Conservation (phyloP, 2,329 filamentous ascomycete species). For the Aspergillus transmontanensis region DNA sequence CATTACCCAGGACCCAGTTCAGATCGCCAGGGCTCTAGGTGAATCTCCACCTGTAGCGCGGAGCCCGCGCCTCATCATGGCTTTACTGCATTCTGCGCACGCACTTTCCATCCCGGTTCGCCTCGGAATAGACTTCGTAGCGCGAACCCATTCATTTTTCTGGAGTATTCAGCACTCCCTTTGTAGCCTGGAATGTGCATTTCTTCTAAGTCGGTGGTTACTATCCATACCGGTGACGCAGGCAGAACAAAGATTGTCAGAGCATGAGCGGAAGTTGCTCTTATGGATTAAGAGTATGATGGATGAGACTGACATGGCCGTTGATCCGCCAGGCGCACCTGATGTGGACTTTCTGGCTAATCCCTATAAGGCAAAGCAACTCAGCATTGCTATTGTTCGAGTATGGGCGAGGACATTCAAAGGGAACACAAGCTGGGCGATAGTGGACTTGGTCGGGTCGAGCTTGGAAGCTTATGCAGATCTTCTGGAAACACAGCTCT, state of each 20-base stretch:
- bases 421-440: conserved; percentile 53
- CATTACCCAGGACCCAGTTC: conserved; percentile 49
- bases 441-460: conserved; percentile 49
- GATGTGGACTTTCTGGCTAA: conserved; percentile 48
- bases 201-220: conserved; percentile 50
- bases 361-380: conserved; percentile 45
- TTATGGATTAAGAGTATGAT: conserved; percentile 54
- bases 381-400: conserved; percentile 52
- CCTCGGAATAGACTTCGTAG: conserved; percentile 57
- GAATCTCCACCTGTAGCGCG: conserved; percentile 47
- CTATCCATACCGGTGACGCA: conserved; percentile 48
- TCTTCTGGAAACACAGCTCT: conserved; percentile 40
- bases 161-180: conserved; percentile 60
- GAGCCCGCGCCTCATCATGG: conserved; percentile 51
- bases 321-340: conserved; percentile 39
- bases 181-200: conserved; percentile 57
- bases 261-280: conserved; percentile 50
- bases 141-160: conserved; percentile 56
- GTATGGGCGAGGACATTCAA: conserved; percentile 52
- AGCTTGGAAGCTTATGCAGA: conserved; percentile 52
- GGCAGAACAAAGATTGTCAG: conserved; percentile 46
- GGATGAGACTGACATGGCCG: conserved; percentile 52
- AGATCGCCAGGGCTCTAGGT: conserved; percentile 50
- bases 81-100: conserved; percentile 56
- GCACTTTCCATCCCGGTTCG: conserved; percentile 58